Evolutionary conservation across 306 rosid genomes (phyloP), one percentile per base, ranked within the genome.

Genomic region (Vigna angularis): DNA sequence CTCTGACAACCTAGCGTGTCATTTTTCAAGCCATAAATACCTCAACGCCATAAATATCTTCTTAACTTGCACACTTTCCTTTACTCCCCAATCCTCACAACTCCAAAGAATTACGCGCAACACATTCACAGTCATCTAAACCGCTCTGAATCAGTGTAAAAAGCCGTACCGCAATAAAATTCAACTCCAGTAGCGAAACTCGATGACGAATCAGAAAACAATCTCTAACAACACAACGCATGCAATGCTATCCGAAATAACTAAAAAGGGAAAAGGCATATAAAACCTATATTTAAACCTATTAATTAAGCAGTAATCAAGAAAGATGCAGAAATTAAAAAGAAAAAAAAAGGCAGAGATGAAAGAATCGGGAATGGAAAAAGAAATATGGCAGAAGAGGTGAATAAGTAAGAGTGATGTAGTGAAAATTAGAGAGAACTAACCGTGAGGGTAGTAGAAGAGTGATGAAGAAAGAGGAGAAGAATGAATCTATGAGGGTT

Each of bases 371-470:
- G 34, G 17, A 69, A 30, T 11, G 32, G 55, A 10, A 22, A 75
- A 1, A 57, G 22, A 42, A 81, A 64, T 65, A 52, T 17, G 38
- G n/a, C 30, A 9, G 49, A 66, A 59, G 48, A 56, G 61, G 9
- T 26, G 11, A 34, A 44, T 26, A 26, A 34, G 28, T 40, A 2
- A 40, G 0, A 75, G 52, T 16, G 50, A 58, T 8, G 13, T 0
- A 75, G 57, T 66, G 20, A 55, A 18, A 73, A 69, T 26, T 11
- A 12, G 42, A 79, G 61, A 12, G 66, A 5, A 74, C 76, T 72
- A 75, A 90, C 94, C 86, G 82, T 80, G 61, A 73, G 53, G 50
- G 3, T n/a, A 42, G 67, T 26, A 26, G 28, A 30, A 14, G 66
- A 59, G 64, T 52, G 67, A 65, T 45, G 70, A 66, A 61, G 79